Percentiles rank a stretch among this genome's conserved stretches.
Conservation (phyloP, 192 early-diverging fungal species). For the Phycomyces blakesleeanus region DNA sequence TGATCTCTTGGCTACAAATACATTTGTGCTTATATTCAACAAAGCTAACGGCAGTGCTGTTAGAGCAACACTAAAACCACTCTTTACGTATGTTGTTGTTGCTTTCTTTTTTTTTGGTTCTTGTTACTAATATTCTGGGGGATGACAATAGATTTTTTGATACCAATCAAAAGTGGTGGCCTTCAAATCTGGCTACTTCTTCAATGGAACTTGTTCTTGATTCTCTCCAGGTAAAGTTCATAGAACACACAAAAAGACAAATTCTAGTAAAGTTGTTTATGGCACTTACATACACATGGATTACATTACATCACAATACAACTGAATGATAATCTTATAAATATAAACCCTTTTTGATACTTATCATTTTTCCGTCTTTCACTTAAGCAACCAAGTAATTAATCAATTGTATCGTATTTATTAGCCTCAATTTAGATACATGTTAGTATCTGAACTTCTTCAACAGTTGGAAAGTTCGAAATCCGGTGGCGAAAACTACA, state of each 20-base stretch:
- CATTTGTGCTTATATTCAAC: slow-evolving; percentile 8
- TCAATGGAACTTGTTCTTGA: slow-evolving; percentile 23
- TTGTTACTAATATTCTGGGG: not conserved
- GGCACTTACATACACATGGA: no score
- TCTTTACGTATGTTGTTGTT: slow-evolving; percentile 14
- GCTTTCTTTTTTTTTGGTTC: not conserved
- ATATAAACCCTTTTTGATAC: not conserved
- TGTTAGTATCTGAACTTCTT: slow-evolving; percentile 48
- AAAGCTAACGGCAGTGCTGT: slow-evolving; percentile 17
- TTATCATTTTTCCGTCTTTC: not conserved
- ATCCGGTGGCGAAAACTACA: slow-evolving; percentile 3
- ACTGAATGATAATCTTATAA: not conserved
- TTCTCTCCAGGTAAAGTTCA: slow-evolving; percentile 29
- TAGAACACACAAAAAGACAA: no score
- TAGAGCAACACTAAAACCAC: slow-evolving; percentile 12
- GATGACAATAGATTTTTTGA: slow-evolving; percentile 26
- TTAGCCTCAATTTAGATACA: slow-evolving; percentile 46
- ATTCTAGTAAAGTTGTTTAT: no score
- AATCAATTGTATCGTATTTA: not conserved
- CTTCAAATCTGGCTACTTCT: slow-evolving; percentile 28
- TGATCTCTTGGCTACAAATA: slow-evolving; percentile 3
- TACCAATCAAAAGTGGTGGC: slow-evolving; percentile 28
- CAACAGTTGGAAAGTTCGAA: slow-evolving; percentile 32
- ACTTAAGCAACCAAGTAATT: not conserved
- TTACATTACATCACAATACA: not conserved